phyloP scores from a whole-genome alignment of 257 asterid species.

The Solanum chmielewskii region DNA sequence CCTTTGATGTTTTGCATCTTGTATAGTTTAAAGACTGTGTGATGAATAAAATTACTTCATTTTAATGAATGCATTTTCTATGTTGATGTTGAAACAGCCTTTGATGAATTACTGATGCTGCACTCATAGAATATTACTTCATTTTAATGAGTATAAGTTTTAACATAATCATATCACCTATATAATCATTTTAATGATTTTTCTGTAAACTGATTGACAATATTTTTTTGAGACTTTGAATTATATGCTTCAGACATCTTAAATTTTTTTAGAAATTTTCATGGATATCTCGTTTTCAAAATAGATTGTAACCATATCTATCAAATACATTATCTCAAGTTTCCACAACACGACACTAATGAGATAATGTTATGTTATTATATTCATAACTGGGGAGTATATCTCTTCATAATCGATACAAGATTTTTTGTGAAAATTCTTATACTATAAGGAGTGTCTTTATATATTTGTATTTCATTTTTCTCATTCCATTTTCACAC shows the following conservation, averaged over 20 bases:
- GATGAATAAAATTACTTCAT: neutral
- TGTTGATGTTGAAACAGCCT: too few species aligned
- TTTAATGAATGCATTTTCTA: too few species aligned
- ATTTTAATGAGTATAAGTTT: too few species aligned
- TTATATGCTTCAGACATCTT: neutral
- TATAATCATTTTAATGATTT: neutral
- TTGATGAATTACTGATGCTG: too few species aligned
- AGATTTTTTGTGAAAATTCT: neutral
- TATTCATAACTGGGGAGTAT: neutral
- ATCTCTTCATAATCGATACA: neutral
- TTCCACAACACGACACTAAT: neutral
- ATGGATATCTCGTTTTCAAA: neutral
- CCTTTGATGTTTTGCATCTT: neutral
- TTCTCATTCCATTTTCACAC: neutral
- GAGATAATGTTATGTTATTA: neutral
- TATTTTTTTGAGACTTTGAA: neutral
- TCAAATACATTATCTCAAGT: neutral
- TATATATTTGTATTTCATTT: neutral
- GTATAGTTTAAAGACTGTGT: neutral
- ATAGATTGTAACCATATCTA: neutral
- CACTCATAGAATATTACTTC: too few species aligned
- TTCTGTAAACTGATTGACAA: neutral
- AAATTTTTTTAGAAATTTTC: neutral
- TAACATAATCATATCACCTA: neutral
- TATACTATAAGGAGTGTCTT: neutral